Base-by-base conservation (phyloP, 768 basidiomycete species). In the Pleurotus citrinopileatus region DNA sequence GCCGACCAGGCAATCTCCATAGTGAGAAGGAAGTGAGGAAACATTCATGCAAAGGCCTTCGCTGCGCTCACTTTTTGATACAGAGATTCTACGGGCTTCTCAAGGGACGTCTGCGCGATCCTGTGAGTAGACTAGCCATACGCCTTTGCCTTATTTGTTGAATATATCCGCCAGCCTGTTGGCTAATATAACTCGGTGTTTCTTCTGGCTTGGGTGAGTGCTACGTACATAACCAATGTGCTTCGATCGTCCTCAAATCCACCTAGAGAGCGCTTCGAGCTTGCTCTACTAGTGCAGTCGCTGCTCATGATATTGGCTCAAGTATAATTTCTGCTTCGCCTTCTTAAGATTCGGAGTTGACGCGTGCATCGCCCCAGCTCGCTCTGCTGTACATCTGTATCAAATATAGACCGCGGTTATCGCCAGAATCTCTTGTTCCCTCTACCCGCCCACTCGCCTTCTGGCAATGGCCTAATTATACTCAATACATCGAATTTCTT, bases 131-230 rank as follows among this genome's bases (percentile, higher is more conserved):
- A 27, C 34, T 57, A 42, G 42, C 29, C 34, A 40, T 20, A 17
- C 53, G 54, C 50, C 38, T 37, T 29, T 20, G 22, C 27, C 44
- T 52, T 60, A 23, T 57, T 34, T 38, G 6, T 12, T 54, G 36
- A 38, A 38, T 22, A 50, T 38, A 22, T 58, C 27, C 20, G n/a
- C 29, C 34, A 91, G 89, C 60, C 74, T 92, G 27, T 75, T 89
- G 55, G 89, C 91, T 46, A 94, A 94, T 67, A 91, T 93, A 51
- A 87, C 87, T 22, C 79, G 91, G 63, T 94, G 91, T 67, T 94
- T 92, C 75, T 94, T 93, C 71, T 94, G 91, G 91, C 71, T 94
- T 29, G 91, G 91, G 52, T 53, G 79, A 58, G 25, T 70, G n/a
- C n/a, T n/a, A 58, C 43, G 42, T 25, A 10, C 2, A 17, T 37